Evolutionary conservation across 352 stramenopile species (phyloP).

Genomic region (Pythium phragmitis): DNA sequence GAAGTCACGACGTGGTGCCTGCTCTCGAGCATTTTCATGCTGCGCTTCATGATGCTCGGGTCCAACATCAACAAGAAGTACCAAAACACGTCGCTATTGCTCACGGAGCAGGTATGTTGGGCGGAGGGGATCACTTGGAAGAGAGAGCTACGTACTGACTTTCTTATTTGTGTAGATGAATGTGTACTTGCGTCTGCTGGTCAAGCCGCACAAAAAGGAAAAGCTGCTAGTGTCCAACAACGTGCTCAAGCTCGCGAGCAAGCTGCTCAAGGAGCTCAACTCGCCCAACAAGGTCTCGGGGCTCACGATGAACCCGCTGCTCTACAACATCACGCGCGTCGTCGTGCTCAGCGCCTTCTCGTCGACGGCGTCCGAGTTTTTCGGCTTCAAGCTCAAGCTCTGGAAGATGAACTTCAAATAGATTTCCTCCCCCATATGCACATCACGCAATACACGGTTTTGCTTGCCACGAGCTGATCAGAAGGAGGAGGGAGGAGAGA

Average conservation of each 20-base stretch:
- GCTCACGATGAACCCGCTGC: constrained; percentile 88
- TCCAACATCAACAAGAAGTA: constrained; percentile 92
- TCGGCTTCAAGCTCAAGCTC: constrained; percentile 91
- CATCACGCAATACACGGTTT: not conserved
- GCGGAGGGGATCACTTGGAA: not conserved
- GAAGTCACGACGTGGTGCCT: constrained; percentile 89
- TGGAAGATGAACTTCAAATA: constrained; percentile 86
- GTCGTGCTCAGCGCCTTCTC: constrained; percentile 89
- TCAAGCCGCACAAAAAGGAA: constrained; percentile 87
- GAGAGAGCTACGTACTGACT: not conserved
- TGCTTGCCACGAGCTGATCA: too few relatives aligned
- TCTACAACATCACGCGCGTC: constrained; percentile 89
- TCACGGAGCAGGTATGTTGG: constrained; percentile 81
- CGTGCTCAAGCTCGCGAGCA: constrained; percentile 89
- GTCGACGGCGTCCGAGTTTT: constrained; percentile 87
- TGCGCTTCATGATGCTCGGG: constrained; percentile 91
- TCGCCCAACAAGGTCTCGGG: constrained; percentile 90
- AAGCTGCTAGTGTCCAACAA: constrained; percentile 90
- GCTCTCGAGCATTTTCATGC: constrained; percentile 85
- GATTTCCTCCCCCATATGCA: not conserved
- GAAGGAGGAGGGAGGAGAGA: too few relatives aligned
- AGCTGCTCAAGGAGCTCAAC: constrained; percentile 90
- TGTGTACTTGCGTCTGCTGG: constrained; percentile 79
- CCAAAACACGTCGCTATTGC: constrained; percentile 88
- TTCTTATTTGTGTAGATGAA: constrained; percentile 60